Conservation (phyloP, 495 filamentous ascomycete species). For the Glonium stellatum region DNA sequence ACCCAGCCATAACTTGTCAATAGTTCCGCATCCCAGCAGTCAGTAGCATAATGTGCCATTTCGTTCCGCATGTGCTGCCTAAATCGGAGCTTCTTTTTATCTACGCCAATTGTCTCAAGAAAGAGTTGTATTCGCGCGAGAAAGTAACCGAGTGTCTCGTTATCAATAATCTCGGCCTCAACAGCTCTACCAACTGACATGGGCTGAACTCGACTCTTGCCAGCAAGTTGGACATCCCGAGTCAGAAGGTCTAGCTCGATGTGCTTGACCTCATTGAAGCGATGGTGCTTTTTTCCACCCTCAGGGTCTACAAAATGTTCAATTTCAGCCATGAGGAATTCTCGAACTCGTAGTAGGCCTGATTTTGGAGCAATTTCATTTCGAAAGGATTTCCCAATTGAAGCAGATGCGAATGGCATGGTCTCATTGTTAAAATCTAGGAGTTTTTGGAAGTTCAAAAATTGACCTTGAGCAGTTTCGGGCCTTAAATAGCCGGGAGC, state of each 20-base stretch:
- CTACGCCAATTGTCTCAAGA: conserved; percentile 62
- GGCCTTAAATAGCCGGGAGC: conserved; percentile 58
- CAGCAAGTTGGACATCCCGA: conserved; percentile 63
- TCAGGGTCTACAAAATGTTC: conserved; percentile 74
- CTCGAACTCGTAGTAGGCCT: conserved; percentile 60
- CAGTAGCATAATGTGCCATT: conserved; percentile 79
- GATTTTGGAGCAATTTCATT: conserved; percentile 66
- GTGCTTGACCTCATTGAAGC: conserved; percentile 60
- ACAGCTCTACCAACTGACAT: conserved; percentile 68
- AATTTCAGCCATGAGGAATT: conserved; percentile 74
- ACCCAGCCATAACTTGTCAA: conserved; percentile 77
- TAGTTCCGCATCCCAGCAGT: conserved; percentile 83
- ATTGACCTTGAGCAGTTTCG: conserved; percentile 57
- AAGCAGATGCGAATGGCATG: conserved; percentile 73
- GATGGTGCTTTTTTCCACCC: conserved; percentile 63
- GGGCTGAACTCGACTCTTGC: conserved; percentile 53
- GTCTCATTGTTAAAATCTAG: conserved; percentile 67
- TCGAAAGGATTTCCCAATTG: conserved; percentile 69
- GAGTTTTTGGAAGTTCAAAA: conserved; percentile 55
- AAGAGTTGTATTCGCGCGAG: conserved; percentile 70
- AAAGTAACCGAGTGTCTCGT: conserved; percentile 86
- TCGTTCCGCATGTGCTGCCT: conserved; percentile 77
- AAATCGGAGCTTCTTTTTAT: conserved; percentile 68
- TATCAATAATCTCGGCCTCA: conserved; percentile 60
- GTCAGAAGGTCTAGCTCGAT: conserved; percentile 62